Base-by-base conservation (phyloP, 1,284 basidiomycete species). In the Sporisorium scitamineum region DNA sequence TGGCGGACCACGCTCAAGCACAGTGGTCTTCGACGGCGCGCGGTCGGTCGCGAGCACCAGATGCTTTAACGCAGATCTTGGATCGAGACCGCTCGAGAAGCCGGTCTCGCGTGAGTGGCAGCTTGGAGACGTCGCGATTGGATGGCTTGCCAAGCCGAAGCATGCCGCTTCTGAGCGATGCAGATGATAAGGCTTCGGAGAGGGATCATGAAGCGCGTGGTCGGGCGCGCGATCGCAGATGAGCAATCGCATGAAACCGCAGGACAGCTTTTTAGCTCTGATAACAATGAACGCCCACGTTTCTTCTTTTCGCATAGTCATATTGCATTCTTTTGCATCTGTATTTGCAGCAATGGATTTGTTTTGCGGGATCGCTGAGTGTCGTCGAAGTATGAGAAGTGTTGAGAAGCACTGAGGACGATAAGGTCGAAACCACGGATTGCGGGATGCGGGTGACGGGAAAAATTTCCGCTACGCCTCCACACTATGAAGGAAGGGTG, bases 11-110 rank as follows among this genome's bases (percentile, higher is more conserved):
- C 7, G 64, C 65, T 16, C 69, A 76, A 32, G 74, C 65, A 8
- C 62, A 70, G 39, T 55, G 77, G 3, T 65, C 70, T 7, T 70
- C 74, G 24, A 78, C 78, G 13, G 61, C 58, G 5, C 57, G 69
- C 13, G 73, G 72, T 31, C 52, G 78, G 5, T 77, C 75, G 20
- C 47, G 78, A 9, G 78, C 78, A 2, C 78, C 78, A 0, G 78
- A 80, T 26, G 78, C 78, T 1, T 47, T 80, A 27, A 63, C 76
- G 20, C 65, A 78, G 54, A 70, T 78, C 27, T 52, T 80, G 37
- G 70, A 65, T 22, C n/a, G 71, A 20, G 59, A 67, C 14, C 52
- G 74, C 7, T 71, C 74, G 24, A 41, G 54, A 18, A 76, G 74
- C 55, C 69, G 74, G 1, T 63, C 73, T n/a, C 24, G 73, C 14